Percentiles rank a stretch among this genome's conserved stretches.
Evolutionary conservation across 73 alveolate genomes (phyloP).

Genomic region (Paramecium octaurelia): DNA sequence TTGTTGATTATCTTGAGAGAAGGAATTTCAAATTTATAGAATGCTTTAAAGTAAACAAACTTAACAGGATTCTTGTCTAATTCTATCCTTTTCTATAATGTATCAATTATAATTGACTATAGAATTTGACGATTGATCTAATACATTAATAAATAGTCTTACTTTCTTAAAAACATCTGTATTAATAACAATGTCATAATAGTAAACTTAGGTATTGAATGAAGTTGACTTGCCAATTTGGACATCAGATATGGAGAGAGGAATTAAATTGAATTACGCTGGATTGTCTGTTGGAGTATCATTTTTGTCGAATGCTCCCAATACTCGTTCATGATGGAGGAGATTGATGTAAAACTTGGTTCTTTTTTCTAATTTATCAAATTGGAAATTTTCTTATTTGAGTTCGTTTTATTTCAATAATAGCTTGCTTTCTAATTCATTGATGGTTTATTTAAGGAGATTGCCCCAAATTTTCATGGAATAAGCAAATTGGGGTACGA

Average conservation of each 20-base stretch:
- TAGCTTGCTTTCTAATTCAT: background rate
- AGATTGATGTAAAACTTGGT: background rate
- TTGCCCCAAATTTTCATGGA: slow-evolving; percentile 2
- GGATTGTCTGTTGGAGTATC: background rate
- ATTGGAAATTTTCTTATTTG: background rate
- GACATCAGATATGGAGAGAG: background rate
- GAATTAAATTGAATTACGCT: background rate
- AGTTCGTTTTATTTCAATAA: background rate
- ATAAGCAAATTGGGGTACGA: background rate
- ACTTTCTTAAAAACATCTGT: background rate
- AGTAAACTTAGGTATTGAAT: background rate
- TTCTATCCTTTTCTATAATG: background rate
- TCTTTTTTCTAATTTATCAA: slow-evolving; percentile 11
- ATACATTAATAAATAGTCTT: background rate
- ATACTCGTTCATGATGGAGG: background rate
- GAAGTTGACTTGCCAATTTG: slow-evolving; percentile 13
- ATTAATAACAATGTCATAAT: slow-evolving; percentile 17
- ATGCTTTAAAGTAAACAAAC: background rate
- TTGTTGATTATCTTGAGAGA: background rate
- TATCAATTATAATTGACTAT: background rate
- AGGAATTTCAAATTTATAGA: background rate
- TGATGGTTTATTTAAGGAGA: background rate
- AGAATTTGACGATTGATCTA: background rate
- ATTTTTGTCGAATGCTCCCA: slow-evolving; percentile 17
- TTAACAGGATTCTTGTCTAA: slow-evolving; percentile 7